phyloP scores from a whole-genome alignment of 176 grass and related monocot species.

The Thinopyrum elongatum region DNA sequence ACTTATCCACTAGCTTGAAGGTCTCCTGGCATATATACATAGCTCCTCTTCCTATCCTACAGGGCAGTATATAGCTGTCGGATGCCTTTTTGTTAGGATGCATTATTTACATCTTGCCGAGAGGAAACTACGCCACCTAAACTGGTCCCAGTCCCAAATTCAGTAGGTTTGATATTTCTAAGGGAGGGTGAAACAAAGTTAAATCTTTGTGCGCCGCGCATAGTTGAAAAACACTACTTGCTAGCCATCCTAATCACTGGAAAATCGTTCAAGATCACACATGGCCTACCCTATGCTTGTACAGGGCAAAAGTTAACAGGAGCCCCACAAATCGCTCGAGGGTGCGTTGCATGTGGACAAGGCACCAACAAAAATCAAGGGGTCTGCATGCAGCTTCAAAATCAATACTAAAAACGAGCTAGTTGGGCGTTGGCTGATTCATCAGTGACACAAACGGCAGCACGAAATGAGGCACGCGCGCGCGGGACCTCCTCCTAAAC shows the following conservation, averaged over 20 bases:
- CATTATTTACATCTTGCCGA: not conserved
- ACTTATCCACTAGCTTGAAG: too few relatives aligned
- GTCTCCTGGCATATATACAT: too few relatives aligned
- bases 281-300: not conserved
- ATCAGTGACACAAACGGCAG: slow-evolving; percentile 37
- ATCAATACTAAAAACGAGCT: not conserved
- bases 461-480: not conserved
- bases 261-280: slow-evolving; percentile 4
- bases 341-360: slow-evolving; percentile 17
- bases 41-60: not conserved
- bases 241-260: not conserved
- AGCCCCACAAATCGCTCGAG: not conserved
- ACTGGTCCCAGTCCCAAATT: not conserved
- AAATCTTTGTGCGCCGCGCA: not conserved
- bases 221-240: not conserved
- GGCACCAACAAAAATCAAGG: slow-evolving; percentile 13
- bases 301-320: not conserved
- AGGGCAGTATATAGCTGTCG: not conserved
- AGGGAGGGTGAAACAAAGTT: not conserved
- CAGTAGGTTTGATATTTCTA: not conserved
- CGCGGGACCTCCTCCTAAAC: not conserved
- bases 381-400: not conserved
- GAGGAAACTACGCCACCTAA: not conserved
- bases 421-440: slow-evolving; percentile 18
- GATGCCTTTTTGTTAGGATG: not conserved